phyloP scores from a whole-genome alignment of 768 basidiomycete species.

The Tephrocybe sp. region DNA sequence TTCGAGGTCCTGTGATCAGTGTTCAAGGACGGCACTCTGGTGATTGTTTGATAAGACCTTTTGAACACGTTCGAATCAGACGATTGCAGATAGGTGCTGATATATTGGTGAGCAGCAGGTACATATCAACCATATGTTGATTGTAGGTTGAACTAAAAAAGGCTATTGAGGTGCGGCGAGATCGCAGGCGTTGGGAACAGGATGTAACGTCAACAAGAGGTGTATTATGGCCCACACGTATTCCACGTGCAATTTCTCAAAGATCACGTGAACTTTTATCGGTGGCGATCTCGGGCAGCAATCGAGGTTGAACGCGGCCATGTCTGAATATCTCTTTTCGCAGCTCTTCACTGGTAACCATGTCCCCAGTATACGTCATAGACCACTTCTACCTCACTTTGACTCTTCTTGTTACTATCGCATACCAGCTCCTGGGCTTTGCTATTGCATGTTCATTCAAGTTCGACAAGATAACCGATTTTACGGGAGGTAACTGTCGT shows the following conservation, averaged over 20 bases:
- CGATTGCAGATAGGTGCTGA: no score
- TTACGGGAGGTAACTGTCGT: conserved; percentile 48
- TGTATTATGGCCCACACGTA: no score
- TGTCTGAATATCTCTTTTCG: background rate
- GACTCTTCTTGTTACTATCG: conserved; percentile 52
- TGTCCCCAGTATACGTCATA: conserved; percentile 43
- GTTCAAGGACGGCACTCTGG: no score
- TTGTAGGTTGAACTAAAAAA: no score
- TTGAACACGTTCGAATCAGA: no score
- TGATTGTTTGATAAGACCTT: no score
- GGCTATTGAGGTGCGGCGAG: no score
- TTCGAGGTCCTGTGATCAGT: no score
- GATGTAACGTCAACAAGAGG: no score
- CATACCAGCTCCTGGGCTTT: conserved; percentile 62
- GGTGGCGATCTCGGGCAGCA: background rate
- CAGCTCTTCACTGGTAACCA: conserved; percentile 5
- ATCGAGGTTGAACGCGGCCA: background rate
- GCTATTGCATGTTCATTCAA: conserved; percentile 67
- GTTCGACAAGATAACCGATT: conserved; percentile 76
- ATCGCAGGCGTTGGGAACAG: no score
- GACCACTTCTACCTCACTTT: conserved; percentile 50
- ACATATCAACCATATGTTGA: no score
- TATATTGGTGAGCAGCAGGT: no score
- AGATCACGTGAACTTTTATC: background rate
- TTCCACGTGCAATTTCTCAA: background rate